Base-by-base conservation (phyloP, 192 early-diverging fungal species). In the Pecoramyces ruminantium region DNA sequence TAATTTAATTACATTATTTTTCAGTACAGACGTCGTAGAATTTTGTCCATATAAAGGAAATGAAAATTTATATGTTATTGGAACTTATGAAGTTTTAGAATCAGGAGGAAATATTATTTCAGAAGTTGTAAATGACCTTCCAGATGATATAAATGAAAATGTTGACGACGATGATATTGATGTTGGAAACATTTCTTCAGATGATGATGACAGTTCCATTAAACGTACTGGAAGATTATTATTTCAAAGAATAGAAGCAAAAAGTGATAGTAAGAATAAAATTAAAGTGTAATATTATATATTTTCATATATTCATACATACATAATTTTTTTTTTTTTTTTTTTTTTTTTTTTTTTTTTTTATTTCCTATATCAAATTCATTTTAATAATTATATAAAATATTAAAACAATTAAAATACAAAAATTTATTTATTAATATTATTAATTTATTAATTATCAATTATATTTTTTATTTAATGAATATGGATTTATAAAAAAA, bases 11-110 rank as follows among this genome's bases (percentile, higher is more conserved):
- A 34, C 3, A 34, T 6, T 6, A 34, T 34, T 34, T 34, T 34
- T 11, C 81, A 91, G 92, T 79, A 89, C 93, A 4, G 93, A 93
- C 85, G 90, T 90, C 13, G 84, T 91, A 0, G 92, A 94, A 88
- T 94, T 93, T 79, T 90, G 85, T 82, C 92, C 92, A 2, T 90
- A 89, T 29, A 78, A 79, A 25, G 84, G 84, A 28, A 79, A 86
- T 79, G 40, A 79, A 13, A 80, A 88, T 27, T 86, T 88, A 51
- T 84, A 93, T 27, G 87, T 88, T 16, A 89, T 92, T 78, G 93
- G 93, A 13, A 94, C 93, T 0, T 94, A 94, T 81, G 89, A 94
- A 83, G 83, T 94, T 83, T 29, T 85, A 21, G 80, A 84, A 25
- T 30, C 78, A 0, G 80, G 67, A 4, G 58, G 78, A 6, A 79